Base-by-base conservation (phyloP, 1,284 basidiomycete species). In the Neonothopanus nambi region DNA sequence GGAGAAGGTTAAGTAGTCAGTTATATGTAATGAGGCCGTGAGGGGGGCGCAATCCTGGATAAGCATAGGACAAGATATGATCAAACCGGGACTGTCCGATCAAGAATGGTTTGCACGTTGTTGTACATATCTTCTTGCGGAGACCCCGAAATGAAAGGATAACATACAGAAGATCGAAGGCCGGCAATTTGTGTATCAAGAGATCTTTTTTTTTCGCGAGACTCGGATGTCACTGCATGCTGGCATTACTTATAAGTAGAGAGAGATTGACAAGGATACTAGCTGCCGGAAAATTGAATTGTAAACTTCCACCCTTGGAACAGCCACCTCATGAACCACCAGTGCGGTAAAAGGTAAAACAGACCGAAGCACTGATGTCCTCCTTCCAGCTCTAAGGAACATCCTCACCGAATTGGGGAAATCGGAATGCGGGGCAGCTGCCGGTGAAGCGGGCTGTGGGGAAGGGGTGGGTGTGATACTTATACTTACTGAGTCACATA, bases 11-110 rank as follows among this genome's bases (percentile, higher is more conserved):
- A 58, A 44, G 41, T 52, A 51, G 45, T 26, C 40, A 21, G 36
- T 15, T 59, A 53, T 57, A 54, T 53, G 47, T 56, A 56, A 54
- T 58, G 50, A 44, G 23, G 47, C 40, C 37, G 36, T 21, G 36
- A 50, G 38, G 48, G 40, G 24, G 46, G 53, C 23, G 35, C 40
- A 48, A 48, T 36, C 35, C 42, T 47, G 39, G 43, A 57, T 55
- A 51, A 54, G 45, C 45, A 49, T 51, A 58, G 28, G 54, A 49
- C 38, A 23, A 37, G 52, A 54, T 48, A 40, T 42, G 26, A 33
- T 55, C 44, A 48, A 48, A 24, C 38, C 52, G 52, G 57, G 53
- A 49, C 49, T 48, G 23, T 51, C 53, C 52, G 52, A 55, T 55
- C 48, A 58, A 46, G 37, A 46, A 39, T 37, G 17, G 20, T 41